phyloP scores from a whole-genome alignment of 768 basidiomycete species.

The Russula earlei region DNA sequence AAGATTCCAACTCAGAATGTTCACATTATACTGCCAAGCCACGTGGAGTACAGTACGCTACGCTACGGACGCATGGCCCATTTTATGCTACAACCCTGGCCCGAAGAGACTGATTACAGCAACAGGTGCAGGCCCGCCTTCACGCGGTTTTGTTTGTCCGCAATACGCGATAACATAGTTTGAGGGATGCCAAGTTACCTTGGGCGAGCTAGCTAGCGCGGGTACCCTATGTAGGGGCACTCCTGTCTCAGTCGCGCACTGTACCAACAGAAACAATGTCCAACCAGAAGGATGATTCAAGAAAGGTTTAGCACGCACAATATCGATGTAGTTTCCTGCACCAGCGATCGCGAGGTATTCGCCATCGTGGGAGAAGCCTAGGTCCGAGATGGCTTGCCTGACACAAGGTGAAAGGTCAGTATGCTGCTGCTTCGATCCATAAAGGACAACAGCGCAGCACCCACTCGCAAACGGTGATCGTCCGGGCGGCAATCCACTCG shows the following conservation, averaged over 20 bases:
- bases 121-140: slow-evolving; percentile 54
- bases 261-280: neutral
- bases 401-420: neutral
- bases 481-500: slow-evolving; percentile 75
- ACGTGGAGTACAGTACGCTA: too few species aligned
- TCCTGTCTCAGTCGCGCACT: slow-evolving; percentile 77
- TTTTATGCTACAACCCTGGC: slow-evolving; percentile 30
- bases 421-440: neutral
- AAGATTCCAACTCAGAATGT: slow-evolving; percentile 5
- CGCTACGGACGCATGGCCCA: too few species aligned
- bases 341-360: slow-evolving; percentile 76
- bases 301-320: slow-evolving; percentile 32
- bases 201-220: slow-evolving; percentile 59
- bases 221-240: slow-evolving; percentile 68
- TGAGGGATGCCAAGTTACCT: slow-evolving; percentile 76
- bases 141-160: slow-evolving; percentile 59
- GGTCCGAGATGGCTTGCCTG: slow-evolving; percentile 60
- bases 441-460: slow-evolving; percentile 24
- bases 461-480: slow-evolving; percentile 74
- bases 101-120: slow-evolving; percentile 72
- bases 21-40: slow-evolving; percentile 2
- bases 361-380: slow-evolving; percentile 78
- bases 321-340: slow-evolving; percentile 64
- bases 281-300: neutral
- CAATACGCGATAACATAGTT: slow-evolving; percentile 77